These are phyloP conservation scores for Chlamydomonas incerta DNA, from an alignment of 139 green algal species.

Conservation along the genomic window DNA sequence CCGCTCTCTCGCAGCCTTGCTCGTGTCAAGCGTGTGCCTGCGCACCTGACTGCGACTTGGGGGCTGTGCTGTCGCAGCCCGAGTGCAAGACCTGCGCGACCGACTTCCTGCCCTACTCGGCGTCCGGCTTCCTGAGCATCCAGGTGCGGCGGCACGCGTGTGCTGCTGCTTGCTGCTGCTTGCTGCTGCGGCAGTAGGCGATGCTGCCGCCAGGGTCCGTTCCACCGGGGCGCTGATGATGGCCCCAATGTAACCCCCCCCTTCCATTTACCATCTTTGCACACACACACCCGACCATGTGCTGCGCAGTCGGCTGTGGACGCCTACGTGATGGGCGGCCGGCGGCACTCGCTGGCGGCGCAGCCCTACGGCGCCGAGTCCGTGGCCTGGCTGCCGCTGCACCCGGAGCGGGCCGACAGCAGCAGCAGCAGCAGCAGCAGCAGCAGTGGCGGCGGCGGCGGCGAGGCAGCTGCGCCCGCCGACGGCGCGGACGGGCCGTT, in stretches of 20 bases:
- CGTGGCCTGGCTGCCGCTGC: conserved; percentile 12
- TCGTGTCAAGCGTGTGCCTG: too few relatives aligned
- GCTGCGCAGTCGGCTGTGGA: neutral
- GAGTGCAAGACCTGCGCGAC: conserved; percentile 24
- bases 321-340: neutral
- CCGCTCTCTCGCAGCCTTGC: too few relatives aligned
- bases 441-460: neutral
- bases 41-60: too few relatives aligned
- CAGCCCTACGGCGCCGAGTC: neutral
- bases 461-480: neutral
- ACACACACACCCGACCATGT: too few relatives aligned
- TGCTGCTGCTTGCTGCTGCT: too few relatives aligned
- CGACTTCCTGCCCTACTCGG: conserved; percentile 36
- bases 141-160: conserved; percentile 24
- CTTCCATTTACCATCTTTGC: too few relatives aligned
- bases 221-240: too few relatives aligned
- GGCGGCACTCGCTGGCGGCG: neutral
- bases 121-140: conserved; percentile 30
- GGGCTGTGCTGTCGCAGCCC: too few relatives aligned
- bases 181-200: too few relatives aligned
- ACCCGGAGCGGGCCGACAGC: neutral
- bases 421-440: neutral
- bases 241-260: too few relatives aligned
- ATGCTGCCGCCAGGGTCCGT: too few relatives aligned
- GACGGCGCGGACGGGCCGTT: neutral